Conservation (phyloP, 805 yeast genomes). For the Zygosaccharomyces gambellarensis region DNA sequence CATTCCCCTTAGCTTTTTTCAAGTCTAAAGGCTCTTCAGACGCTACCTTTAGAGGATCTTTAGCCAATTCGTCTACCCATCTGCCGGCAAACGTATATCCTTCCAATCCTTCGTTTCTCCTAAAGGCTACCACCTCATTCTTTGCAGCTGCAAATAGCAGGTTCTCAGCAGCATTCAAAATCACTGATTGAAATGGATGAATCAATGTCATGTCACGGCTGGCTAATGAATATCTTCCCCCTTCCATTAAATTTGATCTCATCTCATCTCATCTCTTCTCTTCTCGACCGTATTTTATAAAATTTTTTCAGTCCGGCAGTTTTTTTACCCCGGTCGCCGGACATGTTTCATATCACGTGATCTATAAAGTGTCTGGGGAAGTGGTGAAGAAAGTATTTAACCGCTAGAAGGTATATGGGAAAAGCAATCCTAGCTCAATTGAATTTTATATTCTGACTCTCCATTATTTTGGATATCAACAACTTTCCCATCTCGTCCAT, state of each 20-base stretch:
- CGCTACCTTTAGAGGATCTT: slow-evolving; percentile 40
- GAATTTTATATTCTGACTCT: background rate
- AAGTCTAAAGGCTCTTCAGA: slow-evolving; percentile 24
- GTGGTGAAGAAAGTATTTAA: background rate
- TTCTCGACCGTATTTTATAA: background rate
- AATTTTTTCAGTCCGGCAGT: slow-evolving; percentile 12
- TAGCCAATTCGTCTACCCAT: slow-evolving; percentile 61
- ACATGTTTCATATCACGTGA: slow-evolving; percentile 1
- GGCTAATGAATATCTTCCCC: too few relatives aligned
- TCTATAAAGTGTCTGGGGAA: background rate
- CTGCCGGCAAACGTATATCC: slow-evolving; percentile 38
- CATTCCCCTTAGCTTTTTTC: slow-evolving; percentile 36
- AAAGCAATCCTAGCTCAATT: background rate
- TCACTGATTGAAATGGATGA: slow-evolving; percentile 65
- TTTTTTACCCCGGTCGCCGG: slow-evolving; percentile 6
- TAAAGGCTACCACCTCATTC: slow-evolving; percentile 53
- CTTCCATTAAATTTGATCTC: slow-evolving; percentile 10
- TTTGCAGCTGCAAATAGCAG: slow-evolving; percentile 54
- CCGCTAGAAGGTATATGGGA: background rate
- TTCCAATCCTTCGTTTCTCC: slow-evolving; percentile 32
- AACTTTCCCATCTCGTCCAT: background rate
- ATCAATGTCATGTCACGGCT: slow-evolving; percentile 38
- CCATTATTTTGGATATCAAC: background rate
- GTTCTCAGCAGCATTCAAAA: slow-evolving; percentile 42
- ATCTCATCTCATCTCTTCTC: slow-evolving; percentile 3